Base-by-base conservation (phyloP, 2,329 filamentous ascomycete species). In the Thielaviopsis populi region DNA sequence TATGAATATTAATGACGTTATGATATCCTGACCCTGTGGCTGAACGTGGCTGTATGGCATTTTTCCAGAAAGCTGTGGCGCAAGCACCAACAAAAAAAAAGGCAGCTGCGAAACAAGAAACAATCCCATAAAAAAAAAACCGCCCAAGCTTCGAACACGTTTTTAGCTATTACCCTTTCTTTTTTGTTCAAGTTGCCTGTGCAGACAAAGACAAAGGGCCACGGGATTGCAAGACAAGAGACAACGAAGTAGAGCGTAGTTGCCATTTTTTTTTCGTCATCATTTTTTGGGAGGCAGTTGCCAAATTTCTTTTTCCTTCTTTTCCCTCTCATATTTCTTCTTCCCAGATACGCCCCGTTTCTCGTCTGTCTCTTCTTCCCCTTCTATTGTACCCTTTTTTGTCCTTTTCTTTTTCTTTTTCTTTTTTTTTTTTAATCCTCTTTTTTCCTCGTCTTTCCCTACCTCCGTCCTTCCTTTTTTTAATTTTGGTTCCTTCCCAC, bases 1-100 rank as follows among this genome's bases (percentile, higher is more conserved):
- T 61, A 61, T 61, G 15, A 33, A 46, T 61, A 46, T 43, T 61
- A 61, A 61, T 61, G 43, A 56, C n/a, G 27, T 56, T 56, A 56
- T 37, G 59, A 61, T 24, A 33, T 33, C 3, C 30, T 33, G 30
- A 33, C 30, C 7, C 7, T 33, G 7, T 33, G 30, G 30, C 30
- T 33, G 30, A 3, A 3, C 30, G n/a, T n/a, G n/a, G n/a, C n/a
- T n/a, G n/a, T n/a, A n/a, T n/a, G n/a, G n/a, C n/a, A n/a, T n/a
- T n/a, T n/a, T n/a, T n/a, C n/a, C n/a, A n/a, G n/a, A n/a, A 27
- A 53, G 6, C 22, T 60, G 58, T 43, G 41, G 58, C 58, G 58
- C 22, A 60, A 19, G 4, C 33, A 37, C 6, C 33, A 10, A 37
- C 33, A 8, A 1, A 37, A 37, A 10, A 37, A 37, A 37, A 37